These are phyloP conservation scores for Trichosporon sp. DNA, from an alignment of 1,284 basidiomycete genomes.

Conservation along the genomic window DNA sequence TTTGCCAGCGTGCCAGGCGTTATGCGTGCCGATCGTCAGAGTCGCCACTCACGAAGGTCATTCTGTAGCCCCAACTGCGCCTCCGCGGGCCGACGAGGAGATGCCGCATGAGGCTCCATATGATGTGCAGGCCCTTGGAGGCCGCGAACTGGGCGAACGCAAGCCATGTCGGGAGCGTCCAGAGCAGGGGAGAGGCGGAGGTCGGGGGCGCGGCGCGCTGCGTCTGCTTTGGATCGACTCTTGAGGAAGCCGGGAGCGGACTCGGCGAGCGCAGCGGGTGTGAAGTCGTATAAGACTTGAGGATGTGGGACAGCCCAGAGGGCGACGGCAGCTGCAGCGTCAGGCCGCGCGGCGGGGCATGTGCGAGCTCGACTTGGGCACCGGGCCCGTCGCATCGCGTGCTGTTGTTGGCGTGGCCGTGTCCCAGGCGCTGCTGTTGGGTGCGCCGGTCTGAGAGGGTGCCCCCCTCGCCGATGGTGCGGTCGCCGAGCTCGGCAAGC, in stretches of 20 bases:
- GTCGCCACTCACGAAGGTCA: conserved; percentile 39
- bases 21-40: neutral
- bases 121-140: conserved; percentile 43
- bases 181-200: conserved; percentile 33
- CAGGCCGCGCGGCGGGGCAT: conserved; percentile 43
- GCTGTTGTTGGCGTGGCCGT: neutral
- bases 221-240: conserved; percentile 38
- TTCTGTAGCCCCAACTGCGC: conserved; percentile 50
- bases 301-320: conserved; percentile 30
- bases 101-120: conserved; percentile 40
- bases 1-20: neutral
- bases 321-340: conserved; percentile 12
- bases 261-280: conserved; percentile 45
- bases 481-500: conserved; percentile 1
- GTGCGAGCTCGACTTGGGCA: conserved; percentile 26
- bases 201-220: conserved; percentile 40
- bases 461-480: conserved; percentile 2
- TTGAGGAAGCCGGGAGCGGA: conserved; percentile 43
- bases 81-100: conserved; percentile 43
- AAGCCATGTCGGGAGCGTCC: conserved; percentile 42
- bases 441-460: neutral
- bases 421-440: neutral
- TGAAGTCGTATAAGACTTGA: conserved; percentile 37
- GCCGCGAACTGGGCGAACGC: conserved; percentile 38
- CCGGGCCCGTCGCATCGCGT: neutral